These are phyloP conservation scores for Tolypocladium endophyticum DNA, from an alignment of 2,329 filamentous ascomycete species.

Conservation along the genomic window DNA sequence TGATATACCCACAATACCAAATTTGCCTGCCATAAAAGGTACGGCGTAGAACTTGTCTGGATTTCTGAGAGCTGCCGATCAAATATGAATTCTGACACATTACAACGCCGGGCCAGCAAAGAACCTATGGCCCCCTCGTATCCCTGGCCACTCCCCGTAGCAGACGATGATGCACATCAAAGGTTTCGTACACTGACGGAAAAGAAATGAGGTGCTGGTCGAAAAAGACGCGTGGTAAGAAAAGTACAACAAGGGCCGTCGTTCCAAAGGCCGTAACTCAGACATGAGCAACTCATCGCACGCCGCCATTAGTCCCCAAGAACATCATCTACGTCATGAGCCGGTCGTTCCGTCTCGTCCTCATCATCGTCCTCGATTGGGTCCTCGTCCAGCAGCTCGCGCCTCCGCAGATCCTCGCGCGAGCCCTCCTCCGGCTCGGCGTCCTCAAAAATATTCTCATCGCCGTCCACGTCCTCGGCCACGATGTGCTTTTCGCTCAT, in stretches of 20 bases:
- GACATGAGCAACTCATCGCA: background rate
- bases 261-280: background rate
- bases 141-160: background rate
- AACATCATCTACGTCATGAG: constrained; percentile 30
- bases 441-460: constrained; percentile 34
- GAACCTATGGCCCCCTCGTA: constrained; percentile 1
- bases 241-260: background rate
- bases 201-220: constrained; percentile 2
- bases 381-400: constrained; percentile 44
- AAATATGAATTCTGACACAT: background rate
- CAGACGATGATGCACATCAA: background rate
- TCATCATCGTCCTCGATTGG: constrained; percentile 22
- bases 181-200: constrained; percentile 1
- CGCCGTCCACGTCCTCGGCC: constrained; percentile 29
- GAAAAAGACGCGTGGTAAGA: background rate
- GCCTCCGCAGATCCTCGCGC: constrained; percentile 42
- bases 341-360: constrained; percentile 18
- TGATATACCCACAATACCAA: background rate
- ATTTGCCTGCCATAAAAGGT: background rate
- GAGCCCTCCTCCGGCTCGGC: constrained; percentile 48
- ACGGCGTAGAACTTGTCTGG: background rate
- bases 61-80: background rate
- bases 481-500: constrained; percentile 34
- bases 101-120: constrained; percentile 6
- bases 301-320: constrained; percentile 29